These are phyloP conservation scores for Chrysanthemum seticuspe DNA, from an alignment of 129 eudicot genomes.

Conservation along the genomic window DNA sequence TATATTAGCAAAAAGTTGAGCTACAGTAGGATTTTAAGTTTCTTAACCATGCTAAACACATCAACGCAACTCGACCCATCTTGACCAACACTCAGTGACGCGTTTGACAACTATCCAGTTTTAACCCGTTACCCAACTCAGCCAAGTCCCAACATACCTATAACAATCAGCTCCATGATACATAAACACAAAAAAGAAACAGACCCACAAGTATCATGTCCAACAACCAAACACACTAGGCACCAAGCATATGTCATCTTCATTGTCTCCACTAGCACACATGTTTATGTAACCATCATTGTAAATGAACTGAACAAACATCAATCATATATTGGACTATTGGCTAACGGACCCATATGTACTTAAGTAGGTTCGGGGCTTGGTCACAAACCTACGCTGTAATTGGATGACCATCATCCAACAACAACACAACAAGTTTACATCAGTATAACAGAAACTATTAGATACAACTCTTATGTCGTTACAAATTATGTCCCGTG, in stretches of 20 bases:
- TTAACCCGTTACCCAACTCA: no score
- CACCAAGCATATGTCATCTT: no score
- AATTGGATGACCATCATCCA: conserved; percentile 14
- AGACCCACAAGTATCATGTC: no score
- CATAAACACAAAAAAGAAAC: no score
- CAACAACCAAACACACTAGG: no score
- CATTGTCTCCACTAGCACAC: no score
- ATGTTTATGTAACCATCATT: background rate
- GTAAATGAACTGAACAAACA: background rate
- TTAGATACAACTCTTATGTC: background rate
- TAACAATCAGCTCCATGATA: no score
- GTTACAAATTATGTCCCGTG: background rate
- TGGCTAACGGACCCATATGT: conserved; percentile 17
- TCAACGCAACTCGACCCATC: background rate
- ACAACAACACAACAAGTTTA: conserved; percentile 15
- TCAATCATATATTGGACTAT: background rate
- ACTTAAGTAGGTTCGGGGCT: conserved; percentile 15
- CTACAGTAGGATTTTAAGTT: no score
- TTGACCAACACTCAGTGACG: background rate
- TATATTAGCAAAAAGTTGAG: background rate
- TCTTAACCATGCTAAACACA: no score
- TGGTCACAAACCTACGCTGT: conserved; percentile 26
- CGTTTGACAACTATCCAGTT: no score
- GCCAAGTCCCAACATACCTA: no score
- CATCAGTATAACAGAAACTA: conserved; percentile 1